Evolutionary conservation across 2,329 filamentous ascomycete species (phyloP), one percentile per base, ranked within the genome.

Genomic region (Aureobasidium sp.): DNA sequence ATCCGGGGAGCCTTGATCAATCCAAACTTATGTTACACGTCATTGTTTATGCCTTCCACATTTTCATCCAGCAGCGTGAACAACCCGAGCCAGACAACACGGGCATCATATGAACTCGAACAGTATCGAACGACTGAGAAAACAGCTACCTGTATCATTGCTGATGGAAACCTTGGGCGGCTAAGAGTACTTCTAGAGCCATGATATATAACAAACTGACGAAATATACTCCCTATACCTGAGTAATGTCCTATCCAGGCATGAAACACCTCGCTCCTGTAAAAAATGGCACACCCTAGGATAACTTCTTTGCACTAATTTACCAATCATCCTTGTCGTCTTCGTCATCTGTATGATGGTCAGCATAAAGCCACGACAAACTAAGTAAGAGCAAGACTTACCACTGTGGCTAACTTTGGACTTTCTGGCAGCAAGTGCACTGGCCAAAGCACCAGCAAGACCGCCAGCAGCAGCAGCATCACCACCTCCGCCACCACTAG

Each of bases 391-490:
- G 69, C 8, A 20, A 57, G 56, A 87, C 90, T 85, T 85, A 97
- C 93, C 93, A 81, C 90, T 96, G 74, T 90, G 88, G 77, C 90
- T 90, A 73, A 97, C 93, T 81, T 96, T 96, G 75, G 91, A 86
- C 80, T 97, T 97, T 74, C 93, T 83, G 77, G 85, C 87, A 64
- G 90, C 90, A 68, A 96, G 77, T 52, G 91, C 92, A 77, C 88
- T 90, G 26, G 91, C 90, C 82, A 97, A 71, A 50, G 78, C 78
- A 13, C 77, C 77, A 62, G 78, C 79, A 68, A 81, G 64, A 15
- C 73, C 73, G 52, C 73, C 71, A 47, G 68, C 66, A 44, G 66
- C 84, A 47, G 85, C 87, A 52, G 68, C 70, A 48, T 65, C 70
- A 62, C 86, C 77, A 37, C 69, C 77, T 48, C 75, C 77, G 62